A percentile compares a stretch with the other conserved stretches of the same genome.
Evolutionary conservation across 2,329 filamentous ascomycete genomes (phyloP).

Genomic region (Aspergillus glaucus): DNA sequence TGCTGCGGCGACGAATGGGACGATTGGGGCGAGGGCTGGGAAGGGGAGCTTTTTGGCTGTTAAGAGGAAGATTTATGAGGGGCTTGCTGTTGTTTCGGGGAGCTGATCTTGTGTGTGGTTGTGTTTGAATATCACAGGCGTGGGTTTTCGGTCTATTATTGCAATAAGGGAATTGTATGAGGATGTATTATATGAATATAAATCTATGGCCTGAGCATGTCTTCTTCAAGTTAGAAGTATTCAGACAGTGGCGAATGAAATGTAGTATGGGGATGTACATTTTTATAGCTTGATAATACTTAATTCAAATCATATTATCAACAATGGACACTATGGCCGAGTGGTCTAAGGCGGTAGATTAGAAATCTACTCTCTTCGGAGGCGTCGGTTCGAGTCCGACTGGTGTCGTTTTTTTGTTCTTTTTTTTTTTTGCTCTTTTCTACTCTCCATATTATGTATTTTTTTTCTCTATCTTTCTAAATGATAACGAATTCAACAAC

Average conservation of each 20-base stretch:
- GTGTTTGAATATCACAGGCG: neutral
- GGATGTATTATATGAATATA: neutral
- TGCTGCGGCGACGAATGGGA: slow-evolving; percentile 35
- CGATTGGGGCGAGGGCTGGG: slow-evolving; percentile 47
- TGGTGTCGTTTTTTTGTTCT: neutral
- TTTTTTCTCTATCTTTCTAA: neutral
- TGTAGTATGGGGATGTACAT: no score
- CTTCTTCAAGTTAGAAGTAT: no score
- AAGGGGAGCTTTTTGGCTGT: slow-evolving; percentile 80
- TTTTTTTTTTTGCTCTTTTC: neutral
- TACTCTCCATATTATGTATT: neutral
- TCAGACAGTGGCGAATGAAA: neutral
- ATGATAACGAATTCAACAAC: no score
- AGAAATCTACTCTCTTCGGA: neutral
- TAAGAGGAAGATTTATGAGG: slow-evolving; percentile 86
- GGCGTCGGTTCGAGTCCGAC: slow-evolving; percentile 1
- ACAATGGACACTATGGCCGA: neutral
- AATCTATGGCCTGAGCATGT: neutral
- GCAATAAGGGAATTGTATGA: neutral
- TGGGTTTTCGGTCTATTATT: slow-evolving; percentile 47
- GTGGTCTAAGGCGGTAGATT: slow-evolving; percentile 1
- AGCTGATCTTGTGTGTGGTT: slow-evolving; percentile 36
- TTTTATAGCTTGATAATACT: no score
- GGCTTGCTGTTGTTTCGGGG: slow-evolving; percentile 81
- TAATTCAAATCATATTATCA: no score